Conservation (phyloP, 2,329 filamentous ascomycete species). For the Simplicillium sp. region DNA sequence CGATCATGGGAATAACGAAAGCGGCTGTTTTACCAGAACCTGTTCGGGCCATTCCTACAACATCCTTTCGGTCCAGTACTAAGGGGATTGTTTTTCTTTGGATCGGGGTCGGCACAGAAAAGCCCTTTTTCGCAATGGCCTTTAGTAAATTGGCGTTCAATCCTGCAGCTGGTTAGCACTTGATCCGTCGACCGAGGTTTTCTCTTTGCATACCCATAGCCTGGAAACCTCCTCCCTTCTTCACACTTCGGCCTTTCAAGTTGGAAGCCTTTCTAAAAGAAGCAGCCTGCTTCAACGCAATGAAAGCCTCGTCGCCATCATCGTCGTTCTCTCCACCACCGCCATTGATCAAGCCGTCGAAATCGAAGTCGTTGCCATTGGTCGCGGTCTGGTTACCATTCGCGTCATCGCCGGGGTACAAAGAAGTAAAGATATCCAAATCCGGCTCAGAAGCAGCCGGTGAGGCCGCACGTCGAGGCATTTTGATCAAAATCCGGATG, state of each 20-base stretch:
- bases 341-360: slow-evolving; percentile 52
- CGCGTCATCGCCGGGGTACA: slow-evolving; percentile 56
- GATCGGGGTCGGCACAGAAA: slow-evolving; percentile 92
- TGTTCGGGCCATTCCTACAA: slow-evolving; percentile 99
- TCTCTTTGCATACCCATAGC: slow-evolving; percentile 60
- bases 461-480: slow-evolving; percentile 67
- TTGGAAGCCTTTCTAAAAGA: slow-evolving; percentile 80
- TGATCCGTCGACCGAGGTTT: neutral
- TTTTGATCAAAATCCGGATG: slow-evolving; percentile 22
- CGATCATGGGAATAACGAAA: slow-evolving; percentile 97
- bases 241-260: slow-evolving; percentile 73
- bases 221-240: slow-evolving; percentile 96
- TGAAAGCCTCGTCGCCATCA: slow-evolving; percentile 78
- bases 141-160: slow-evolving; percentile 77
- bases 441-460: slow-evolving; percentile 83
- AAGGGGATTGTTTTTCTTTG: slow-evolving; percentile 94
- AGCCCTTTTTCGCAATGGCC: slow-evolving; percentile 88
- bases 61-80: slow-evolving; percentile 80
- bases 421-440: slow-evolving; percentile 74
- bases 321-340: slow-evolving; percentile 36
- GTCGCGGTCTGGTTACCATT: slow-evolving; percentile 26
- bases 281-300: slow-evolving; percentile 76
- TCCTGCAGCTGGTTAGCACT: slow-evolving; percentile 30
- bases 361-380: slow-evolving; percentile 41
- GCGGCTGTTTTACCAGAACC: slow-evolving; percentile 97